phyloP scores from a whole-genome alignment of 2,329 filamentous ascomycete species.

The Talaromyces sp. region DNA sequence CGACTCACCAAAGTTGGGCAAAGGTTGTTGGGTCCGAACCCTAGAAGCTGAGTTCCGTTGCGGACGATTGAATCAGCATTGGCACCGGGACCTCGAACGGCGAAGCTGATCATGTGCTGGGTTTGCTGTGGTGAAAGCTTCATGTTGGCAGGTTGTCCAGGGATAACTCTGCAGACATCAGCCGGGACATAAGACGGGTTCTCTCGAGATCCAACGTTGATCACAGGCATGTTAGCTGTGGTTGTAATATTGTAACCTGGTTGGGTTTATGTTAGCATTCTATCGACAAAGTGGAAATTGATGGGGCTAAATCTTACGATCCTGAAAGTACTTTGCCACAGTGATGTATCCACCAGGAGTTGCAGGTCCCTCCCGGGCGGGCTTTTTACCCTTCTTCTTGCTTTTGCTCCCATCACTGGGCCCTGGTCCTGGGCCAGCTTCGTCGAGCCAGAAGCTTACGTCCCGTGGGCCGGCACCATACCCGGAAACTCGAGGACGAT shows the following conservation, averaged over 20 bases:
- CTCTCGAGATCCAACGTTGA: slow-evolving; percentile 56
- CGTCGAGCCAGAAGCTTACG: slow-evolving; percentile 51
- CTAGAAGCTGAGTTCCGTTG: slow-evolving; percentile 43
- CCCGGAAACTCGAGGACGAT: slow-evolving; percentile 30
- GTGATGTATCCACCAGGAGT: slow-evolving; percentile 12
- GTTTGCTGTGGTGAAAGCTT: slow-evolving; percentile 56
- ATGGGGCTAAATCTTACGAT: slow-evolving; percentile 12
- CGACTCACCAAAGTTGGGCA: slow-evolving; percentile 42
- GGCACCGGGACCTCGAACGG: slow-evolving; percentile 57
- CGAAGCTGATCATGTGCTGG: slow-evolving; percentile 62
- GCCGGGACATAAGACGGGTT: slow-evolving; percentile 60
- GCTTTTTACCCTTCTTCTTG: slow-evolving; percentile 10
- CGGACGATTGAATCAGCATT: slow-evolving; percentile 59
- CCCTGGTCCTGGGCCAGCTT: slow-evolving; percentile 49
- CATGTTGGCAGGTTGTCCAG: slow-evolving; percentile 56
- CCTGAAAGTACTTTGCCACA: slow-evolving; percentile 18
- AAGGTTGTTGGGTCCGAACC: slow-evolving; percentile 43
- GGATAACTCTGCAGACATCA: slow-evolving; percentile 56
- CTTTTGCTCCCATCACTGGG: slow-evolving; percentile 47
- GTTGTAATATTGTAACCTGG: slow-evolving; percentile 31
- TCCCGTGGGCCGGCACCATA: slow-evolving; percentile 46
- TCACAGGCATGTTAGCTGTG: slow-evolving; percentile 45
- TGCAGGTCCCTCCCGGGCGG: slow-evolving; percentile 5
- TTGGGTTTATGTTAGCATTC: neutral
- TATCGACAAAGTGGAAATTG: neutral